These are phyloP conservation scores for Ogataea nakhonphanomensis DNA, from an alignment of 805 yeast genomes.

Conservation along the genomic window DNA sequence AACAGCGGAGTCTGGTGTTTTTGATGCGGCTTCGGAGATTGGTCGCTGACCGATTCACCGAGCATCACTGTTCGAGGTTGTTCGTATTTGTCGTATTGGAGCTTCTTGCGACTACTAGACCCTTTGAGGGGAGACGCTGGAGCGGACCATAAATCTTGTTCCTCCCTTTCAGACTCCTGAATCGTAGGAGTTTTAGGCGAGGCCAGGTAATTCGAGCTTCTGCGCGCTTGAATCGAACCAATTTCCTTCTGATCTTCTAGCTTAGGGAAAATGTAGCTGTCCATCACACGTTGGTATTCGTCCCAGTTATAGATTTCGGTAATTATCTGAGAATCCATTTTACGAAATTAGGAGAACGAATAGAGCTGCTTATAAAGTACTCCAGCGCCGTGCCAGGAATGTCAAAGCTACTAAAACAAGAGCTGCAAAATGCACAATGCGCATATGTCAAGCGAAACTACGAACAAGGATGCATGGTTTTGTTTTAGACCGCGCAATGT, in stretches of 20 bases:
- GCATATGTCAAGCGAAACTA: no score
- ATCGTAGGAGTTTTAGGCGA: constrained; percentile 15
- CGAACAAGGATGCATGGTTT: no score
- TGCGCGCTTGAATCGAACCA: not conserved
- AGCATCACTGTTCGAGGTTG: constrained; percentile 7
- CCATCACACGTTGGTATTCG: constrained; percentile 8
- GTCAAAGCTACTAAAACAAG: not conserved
- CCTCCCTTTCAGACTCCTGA: constrained; percentile 8
- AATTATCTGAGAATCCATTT: constrained; percentile 5
- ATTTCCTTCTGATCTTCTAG: not conserved
- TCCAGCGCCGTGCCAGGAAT: no score
- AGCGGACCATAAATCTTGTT: not conserved
- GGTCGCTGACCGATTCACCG: constrained; percentile 3
- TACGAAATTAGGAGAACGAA: no score
- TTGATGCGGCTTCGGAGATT: constrained; percentile 6
- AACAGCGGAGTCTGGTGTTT: constrained; percentile 5
- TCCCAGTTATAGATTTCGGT: constrained; percentile 13
- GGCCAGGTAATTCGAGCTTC: constrained; percentile 6
- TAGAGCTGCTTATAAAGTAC: no score
- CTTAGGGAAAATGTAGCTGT: constrained; percentile 13
- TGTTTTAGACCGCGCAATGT: no score
- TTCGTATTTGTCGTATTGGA: constrained; percentile 11
- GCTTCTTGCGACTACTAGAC: constrained; percentile 3
- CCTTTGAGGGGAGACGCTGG: not conserved
- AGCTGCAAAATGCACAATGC: no score